These are phyloP conservation scores for Pseudonectria buxi DNA, from an alignment of 2,329 filamentous ascomycete species.

Conservation along the genomic window DNA sequence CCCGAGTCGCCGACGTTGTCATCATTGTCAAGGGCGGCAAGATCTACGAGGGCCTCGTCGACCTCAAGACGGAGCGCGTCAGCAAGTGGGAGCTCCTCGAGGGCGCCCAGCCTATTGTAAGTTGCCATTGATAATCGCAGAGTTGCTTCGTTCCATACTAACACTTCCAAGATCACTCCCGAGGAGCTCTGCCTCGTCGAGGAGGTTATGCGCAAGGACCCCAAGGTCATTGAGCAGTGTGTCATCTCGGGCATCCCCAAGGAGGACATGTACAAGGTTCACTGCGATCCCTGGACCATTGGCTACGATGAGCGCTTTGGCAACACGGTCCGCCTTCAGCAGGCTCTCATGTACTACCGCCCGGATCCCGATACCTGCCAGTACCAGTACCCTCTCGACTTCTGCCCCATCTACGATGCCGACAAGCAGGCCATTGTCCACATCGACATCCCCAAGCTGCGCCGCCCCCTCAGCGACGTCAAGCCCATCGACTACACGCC, in stretches of 20 bases:
- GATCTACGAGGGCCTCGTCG: conserved; percentile 76
- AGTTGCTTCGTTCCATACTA: conserved; percentile 1
- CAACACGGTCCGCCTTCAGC: conserved; percentile 70
- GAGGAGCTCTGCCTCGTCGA: conserved; percentile 83
- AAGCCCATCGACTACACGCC: conserved; percentile 75
- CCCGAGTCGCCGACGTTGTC: conserved; percentile 73
- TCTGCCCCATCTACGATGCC: conserved; percentile 85
- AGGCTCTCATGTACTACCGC: conserved; percentile 93
- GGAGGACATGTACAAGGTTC: conserved; percentile 89
- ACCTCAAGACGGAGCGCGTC: conserved; percentile 61
- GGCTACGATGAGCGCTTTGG: conserved; percentile 89
- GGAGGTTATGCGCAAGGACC: conserved; percentile 65
- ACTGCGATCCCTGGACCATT: conserved; percentile 95
- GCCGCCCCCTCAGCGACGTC: conserved; percentile 66
- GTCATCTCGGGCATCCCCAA: conserved; percentile 71
- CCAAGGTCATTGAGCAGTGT: conserved; percentile 87
- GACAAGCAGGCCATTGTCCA: conserved; percentile 71
- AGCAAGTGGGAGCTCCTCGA: conserved; percentile 68
- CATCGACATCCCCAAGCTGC: conserved; percentile 74
- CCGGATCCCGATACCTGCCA: conserved; percentile 80
- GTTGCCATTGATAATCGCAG: conserved; percentile 11
- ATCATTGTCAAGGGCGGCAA: conserved; percentile 72
- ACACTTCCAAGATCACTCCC: conserved; percentile 64
- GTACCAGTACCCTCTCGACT: conserved; percentile 87
- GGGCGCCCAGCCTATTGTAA: conserved; percentile 72